phyloP scores from a whole-genome alignment of 345 rosid species.

The Lepidium aucheri region DNA sequence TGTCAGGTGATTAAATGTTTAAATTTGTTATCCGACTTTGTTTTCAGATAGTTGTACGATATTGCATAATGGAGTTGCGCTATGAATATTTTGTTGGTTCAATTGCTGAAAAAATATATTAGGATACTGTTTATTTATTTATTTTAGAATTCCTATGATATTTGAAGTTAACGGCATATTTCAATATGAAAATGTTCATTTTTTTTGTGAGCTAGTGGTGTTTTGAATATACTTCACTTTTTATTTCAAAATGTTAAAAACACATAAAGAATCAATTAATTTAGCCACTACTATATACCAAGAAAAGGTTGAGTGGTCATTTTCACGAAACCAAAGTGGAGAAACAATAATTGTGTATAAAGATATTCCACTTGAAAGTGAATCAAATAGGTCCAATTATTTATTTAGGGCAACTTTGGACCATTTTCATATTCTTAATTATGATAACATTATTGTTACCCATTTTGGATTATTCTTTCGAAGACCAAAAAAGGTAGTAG shows the following conservation, averaged over 20 bases:
- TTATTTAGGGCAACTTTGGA: not conserved
- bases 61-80: too few relatives aligned
- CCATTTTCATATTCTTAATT: not conserved
- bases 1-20: too few relatives aligned
- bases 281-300: constrained; percentile 6
- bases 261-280: not conserved
- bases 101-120: too few relatives aligned
- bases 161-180: not conserved
- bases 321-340: constrained; percentile 15
- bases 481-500: not conserved
- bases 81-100: too few relatives aligned
- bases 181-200: not conserved
- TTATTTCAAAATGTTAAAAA: not conserved
- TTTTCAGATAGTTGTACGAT: too few relatives aligned
- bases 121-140: too few relatives aligned
- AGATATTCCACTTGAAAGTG: constrained; percentile 21
- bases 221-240: not conserved
- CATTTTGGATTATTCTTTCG: not conserved
- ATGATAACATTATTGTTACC: not conserved
- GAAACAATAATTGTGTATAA: constrained; percentile 21
- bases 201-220: not conserved
- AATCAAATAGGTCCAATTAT: constrained; percentile 13
- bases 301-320: constrained; percentile 12
- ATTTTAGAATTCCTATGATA: too few relatives aligned
- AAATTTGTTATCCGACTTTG: too few relatives aligned